A percentile compares a stretch with the other conserved stretches of the same genome.
These are phyloP conservation scores for Solanum hybrid DNA, from an alignment of 305 asterid genomes.

Conservation along the genomic window DNA sequence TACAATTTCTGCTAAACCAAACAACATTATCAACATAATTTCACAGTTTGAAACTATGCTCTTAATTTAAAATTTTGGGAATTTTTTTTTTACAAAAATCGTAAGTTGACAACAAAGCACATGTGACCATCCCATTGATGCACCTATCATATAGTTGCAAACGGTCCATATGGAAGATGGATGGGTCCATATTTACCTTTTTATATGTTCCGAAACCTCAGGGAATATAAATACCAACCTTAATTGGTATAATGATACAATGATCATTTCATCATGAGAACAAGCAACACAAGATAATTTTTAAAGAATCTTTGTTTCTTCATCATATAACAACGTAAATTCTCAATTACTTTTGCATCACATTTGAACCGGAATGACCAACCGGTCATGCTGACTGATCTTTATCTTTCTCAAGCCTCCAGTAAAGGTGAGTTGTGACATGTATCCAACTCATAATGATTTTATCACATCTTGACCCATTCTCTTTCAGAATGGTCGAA, in stretches of 20 bases:
- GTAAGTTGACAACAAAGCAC: neutral
- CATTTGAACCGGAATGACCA: neutral
- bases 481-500: too few relatives aligned
- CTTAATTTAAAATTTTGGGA: neutral
- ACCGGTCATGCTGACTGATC: neutral
- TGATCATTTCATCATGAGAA: neutral
- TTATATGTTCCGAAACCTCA: neutral
- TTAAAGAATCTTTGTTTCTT: neutral
- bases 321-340: neutral
- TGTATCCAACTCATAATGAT: too few relatives aligned
- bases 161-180: neutral
- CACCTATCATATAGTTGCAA: neutral
- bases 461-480: too few relatives aligned
- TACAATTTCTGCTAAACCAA: neutral
- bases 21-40: neutral
- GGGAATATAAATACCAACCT: neutral
- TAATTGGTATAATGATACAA: neutral
- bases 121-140: neutral
- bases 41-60: neutral
- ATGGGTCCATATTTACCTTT: neutral
- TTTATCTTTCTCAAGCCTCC: too few relatives aligned
- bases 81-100: too few relatives aligned
- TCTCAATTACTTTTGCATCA: neutral
- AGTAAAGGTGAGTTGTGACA: too few relatives aligned
- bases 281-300: neutral